phyloP scores from a whole-genome alignment of 2,329 filamentous ascomycete genomes.

The Trichoderma aggressivum region DNA sequence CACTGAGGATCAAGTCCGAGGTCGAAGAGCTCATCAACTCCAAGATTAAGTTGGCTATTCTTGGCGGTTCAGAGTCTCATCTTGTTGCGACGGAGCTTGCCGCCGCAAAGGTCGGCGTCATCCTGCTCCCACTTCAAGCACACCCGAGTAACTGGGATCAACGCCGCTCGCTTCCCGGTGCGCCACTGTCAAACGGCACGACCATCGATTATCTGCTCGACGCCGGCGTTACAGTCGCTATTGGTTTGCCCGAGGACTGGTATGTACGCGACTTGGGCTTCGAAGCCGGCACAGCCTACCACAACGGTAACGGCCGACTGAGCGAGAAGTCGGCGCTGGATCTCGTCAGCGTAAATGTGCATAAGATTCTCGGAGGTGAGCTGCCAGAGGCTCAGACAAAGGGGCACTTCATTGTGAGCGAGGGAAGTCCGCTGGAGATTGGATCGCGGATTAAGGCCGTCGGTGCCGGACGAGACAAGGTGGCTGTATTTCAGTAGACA shows the following conservation, averaged over 20 bases:
- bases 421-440: conserved; percentile 61
- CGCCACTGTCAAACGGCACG: conserved; percentile 64
- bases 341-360: conserved; percentile 55
- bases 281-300: conserved; percentile 56
- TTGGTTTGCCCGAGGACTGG: conserved; percentile 62
- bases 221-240: conserved; percentile 56
- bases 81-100: conserved; percentile 58
- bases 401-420: conserved; percentile 59
- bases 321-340: conserved; percentile 53
- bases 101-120: conserved; percentile 53
- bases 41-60: conserved; percentile 52
- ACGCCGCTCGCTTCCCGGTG: conserved; percentile 59
- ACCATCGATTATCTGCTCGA: conserved; percentile 54
- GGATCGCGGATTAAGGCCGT: conserved; percentile 54
- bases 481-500: conserved; percentile 33
- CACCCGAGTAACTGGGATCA: conserved; percentile 58
- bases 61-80: conserved; percentile 62
- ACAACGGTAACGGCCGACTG: conserved; percentile 53
- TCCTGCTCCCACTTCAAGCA: conserved; percentile 57
- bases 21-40: conserved; percentile 44
- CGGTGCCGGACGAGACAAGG: conserved; percentile 32
- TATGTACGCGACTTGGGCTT: conserved; percentile 57
- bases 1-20: conserved; percentile 56
- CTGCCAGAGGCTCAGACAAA: conserved; percentile 26
- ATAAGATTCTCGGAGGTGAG: conserved; percentile 51